Base-by-base conservation (phyloP, 2,329 filamentous ascomycete species). In the Aspergillus udagawae region DNA sequence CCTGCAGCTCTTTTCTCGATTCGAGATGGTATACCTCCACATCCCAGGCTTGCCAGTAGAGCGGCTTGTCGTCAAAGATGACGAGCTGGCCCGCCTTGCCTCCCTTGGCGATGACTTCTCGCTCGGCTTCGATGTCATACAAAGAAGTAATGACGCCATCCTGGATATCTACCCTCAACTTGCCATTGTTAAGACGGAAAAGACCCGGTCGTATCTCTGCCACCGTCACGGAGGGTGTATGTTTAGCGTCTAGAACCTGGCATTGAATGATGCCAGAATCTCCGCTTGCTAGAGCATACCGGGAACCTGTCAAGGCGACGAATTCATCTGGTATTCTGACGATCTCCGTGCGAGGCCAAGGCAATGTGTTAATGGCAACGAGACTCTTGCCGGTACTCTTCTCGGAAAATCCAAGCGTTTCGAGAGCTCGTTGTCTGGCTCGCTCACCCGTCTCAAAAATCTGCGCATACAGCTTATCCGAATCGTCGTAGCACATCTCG, bases 11-110 rank as follows among this genome's bases (percentile, higher is more conserved):
- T 70, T 89, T 84, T 56, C 92, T 86, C 1, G 92, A 94, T 55
- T 95, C 86, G 27, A 97, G 83, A 68, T 99, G 94, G 77, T 88
- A 99, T 28, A 97, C 92, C 75, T 99, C 94, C 5, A 97, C 93
- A 73, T 99, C 93, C 92, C 93, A 96, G 2, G 92, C 92, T 76
- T 97, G 91, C 92, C 92, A 97, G 79, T 95, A 96, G 25, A 97
- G 83, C 23, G 92, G 92, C 77, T 97, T 97, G 77, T 99, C 94
- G 69, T 99, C 94, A 68, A 95, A 97, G 25, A 97, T 86, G 62
- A 97, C 92, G 52, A 94, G 85, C 70, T 97, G 92, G 64, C 96
- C 96, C 25, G 89, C 92, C 72, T 92, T 92, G 25, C 84, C 83
- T 29, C 81, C 83, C 58, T 82, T 79, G 3, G 90, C 82, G 51